These are phyloP conservation scores for Rhododendron vialii DNA, from an alignment of 148 eudicot genomes.

Conservation along the genomic window DNA sequence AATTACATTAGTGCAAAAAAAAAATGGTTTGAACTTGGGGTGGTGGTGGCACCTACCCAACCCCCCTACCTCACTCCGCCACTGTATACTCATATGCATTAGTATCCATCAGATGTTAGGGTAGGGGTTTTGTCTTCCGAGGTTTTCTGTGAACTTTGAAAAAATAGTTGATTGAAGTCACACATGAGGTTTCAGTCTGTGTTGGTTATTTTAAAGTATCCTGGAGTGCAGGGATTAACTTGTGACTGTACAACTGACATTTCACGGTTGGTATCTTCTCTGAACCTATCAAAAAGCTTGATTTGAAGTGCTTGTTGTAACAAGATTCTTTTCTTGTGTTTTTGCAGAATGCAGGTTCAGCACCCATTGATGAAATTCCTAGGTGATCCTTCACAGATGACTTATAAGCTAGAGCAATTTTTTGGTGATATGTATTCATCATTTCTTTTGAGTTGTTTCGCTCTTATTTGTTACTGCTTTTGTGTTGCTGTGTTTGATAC, in stretches of 20 bases:
- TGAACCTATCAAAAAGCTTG: not conserved
- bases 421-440: not conserved
- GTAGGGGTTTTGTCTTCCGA: not conserved
- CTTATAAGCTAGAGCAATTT: not conserved
- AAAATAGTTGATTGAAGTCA: not conserved
- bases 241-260: not conserved
- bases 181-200: not conserved
- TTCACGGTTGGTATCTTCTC: not conserved
- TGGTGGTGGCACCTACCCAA: too few species aligned
- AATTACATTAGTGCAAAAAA: too few species aligned
- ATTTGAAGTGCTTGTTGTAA: not conserved
- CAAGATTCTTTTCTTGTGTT: not conserved
- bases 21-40: too few species aligned
- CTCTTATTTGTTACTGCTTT: not conserved
- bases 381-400: conserved; percentile 9
- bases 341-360: conserved; percentile 14
- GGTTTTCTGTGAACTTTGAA: not conserved
- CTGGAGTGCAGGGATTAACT: not conserved
- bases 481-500: not conserved
- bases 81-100: not conserved
- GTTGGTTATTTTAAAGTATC: not conserved
- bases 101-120: not conserved
- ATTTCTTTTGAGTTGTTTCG: not conserved
- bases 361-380: not conserved
- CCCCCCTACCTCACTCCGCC: too few species aligned